Evolutionary conservation across 2,329 filamentous ascomycete species (phyloP), one percentile per base, ranked within the genome.

Genomic region (Epichloe aotearoae): DNA sequence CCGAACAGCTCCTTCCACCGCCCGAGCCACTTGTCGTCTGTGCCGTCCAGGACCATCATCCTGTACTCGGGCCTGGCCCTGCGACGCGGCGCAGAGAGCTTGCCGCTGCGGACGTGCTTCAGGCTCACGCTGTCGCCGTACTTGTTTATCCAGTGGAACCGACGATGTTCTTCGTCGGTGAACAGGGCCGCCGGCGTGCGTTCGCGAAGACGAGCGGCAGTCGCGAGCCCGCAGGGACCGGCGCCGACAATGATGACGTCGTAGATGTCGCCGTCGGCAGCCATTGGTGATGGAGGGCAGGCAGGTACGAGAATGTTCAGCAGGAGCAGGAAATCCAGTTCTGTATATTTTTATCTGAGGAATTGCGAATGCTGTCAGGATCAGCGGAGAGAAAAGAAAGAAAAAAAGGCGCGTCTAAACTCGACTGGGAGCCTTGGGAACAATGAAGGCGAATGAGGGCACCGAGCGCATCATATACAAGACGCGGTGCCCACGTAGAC

Each of bases 81-180:
- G 2, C 54, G 50, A 2, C 45, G 50, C 0, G 54, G 49, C 20
- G 48, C 49, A 3, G 49, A 62, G 41, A 58, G 52, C 57, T 66
- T 68, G 50, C 66, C 56, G 47, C 62, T 60, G 53, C 66, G 60
- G n/a, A 65, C 61, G 20, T 68, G 61, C 51, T 80, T 82, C 54
- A 83, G 69, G 7, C 73, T 72, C 64, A 81, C 77, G 33, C 77
- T 76, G 30, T 73, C 73, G 30, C 75, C 74, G 60, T 87, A 77
- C 51, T 81, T 83, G 52, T 74, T 75, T 51, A 88, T 82, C 83
- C 85, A 89, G 64, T 86, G 80, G 62, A 86, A 91, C n/a, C 86
- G 75, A 41, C 83, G 80, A 59, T 91, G 86, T 60, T 91, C 87
- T 57, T 87, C 84, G 61, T 91, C 86, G 0, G 86, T 90, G 66